Conservation (phyloP, 495 filamentous ascomycete species). For the Thermochaetoides thermophila region DNA sequence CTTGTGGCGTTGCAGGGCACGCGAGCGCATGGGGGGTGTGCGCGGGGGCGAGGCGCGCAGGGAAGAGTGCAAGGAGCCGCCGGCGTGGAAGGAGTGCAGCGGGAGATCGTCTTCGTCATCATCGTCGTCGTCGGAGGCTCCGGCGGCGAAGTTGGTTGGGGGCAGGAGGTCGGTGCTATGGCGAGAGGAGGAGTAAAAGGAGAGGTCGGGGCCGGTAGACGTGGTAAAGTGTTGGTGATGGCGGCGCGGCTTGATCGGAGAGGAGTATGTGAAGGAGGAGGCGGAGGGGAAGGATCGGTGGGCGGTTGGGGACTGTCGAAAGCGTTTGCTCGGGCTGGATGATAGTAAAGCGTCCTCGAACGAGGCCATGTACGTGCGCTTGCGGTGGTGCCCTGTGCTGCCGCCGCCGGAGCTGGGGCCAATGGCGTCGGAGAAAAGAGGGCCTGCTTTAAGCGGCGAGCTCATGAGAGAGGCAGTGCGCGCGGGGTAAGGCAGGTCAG, state of each 20-base stretch:
- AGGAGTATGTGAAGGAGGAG: constrained; percentile 65
- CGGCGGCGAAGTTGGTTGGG: constrained; percentile 38
- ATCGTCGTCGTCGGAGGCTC: constrained; percentile 71
- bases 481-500: constrained; percentile 37
- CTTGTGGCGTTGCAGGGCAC: constrained; percentile 11
- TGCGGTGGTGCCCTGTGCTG: constrained; percentile 37
- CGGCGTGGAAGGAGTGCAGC: constrained; percentile 51
- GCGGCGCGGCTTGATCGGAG: constrained; percentile 53
- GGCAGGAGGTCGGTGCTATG: constrained; percentile 51
- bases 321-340: constrained; percentile 46
- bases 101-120: constrained; percentile 70
- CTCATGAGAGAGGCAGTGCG: constrained; percentile 43
- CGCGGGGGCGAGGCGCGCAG: constrained; percentile 62
- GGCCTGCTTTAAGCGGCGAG: constrained; percentile 49
- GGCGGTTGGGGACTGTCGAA: constrained; percentile 50
- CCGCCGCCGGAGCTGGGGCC: constrained; percentile 42
- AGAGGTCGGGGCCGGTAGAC: constrained; percentile 43
- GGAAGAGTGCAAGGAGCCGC: constrained; percentile 11
- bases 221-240: constrained; percentile 51
- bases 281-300: constrained; percentile 37
- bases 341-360: constrained; percentile 32
- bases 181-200: constrained; percentile 48
- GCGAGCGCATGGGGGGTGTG: constrained; percentile 58
- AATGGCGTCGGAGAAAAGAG: constrained; percentile 56
- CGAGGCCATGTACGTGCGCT: constrained; percentile 39